Evolutionary conservation across 208 protist genomes (phyloP).

Genomic region (Acanthamoeba rhysodes): DNA sequence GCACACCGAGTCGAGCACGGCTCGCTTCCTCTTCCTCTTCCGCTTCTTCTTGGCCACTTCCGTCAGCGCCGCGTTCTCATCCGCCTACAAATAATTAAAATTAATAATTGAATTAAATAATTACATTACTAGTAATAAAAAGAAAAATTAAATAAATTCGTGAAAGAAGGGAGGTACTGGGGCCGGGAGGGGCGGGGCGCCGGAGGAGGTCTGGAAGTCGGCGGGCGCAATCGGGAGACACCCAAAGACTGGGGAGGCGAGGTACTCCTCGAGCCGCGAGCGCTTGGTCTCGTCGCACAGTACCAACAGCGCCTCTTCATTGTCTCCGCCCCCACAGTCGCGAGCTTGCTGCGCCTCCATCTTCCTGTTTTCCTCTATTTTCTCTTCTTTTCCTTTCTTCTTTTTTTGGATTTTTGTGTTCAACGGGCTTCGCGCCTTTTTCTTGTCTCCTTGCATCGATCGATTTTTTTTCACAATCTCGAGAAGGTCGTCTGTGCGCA

Average conservation of each 20-base stretch:
- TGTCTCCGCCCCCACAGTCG: background rate
- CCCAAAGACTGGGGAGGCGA: background rate
- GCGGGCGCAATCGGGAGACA: background rate
- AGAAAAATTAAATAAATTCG: background rate
- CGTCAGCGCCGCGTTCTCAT: background rate
- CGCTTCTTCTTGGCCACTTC: background rate
- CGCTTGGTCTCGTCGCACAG: constrained; percentile 1
- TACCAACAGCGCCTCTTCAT: background rate
- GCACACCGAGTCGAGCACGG: constrained; percentile 22
- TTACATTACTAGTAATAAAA: background rate
- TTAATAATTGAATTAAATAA: background rate
- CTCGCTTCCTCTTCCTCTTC: background rate
- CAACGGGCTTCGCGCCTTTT: no score
- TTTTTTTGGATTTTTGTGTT: no score
- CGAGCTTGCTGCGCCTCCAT: no score
- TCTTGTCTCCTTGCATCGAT: no score
- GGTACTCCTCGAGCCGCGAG: constrained; percentile 2
- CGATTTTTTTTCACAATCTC: no score
- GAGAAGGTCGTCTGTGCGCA: no score
- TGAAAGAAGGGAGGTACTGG: background rate
- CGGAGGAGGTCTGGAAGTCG: background rate
- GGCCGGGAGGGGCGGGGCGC: background rate
- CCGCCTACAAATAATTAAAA: background rate
- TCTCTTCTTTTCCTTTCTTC: background rate
- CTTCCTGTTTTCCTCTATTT: background rate